Base-by-base conservation (phyloP, 352 stramenopile species). In the Phytophthora pistaciae region DNA sequence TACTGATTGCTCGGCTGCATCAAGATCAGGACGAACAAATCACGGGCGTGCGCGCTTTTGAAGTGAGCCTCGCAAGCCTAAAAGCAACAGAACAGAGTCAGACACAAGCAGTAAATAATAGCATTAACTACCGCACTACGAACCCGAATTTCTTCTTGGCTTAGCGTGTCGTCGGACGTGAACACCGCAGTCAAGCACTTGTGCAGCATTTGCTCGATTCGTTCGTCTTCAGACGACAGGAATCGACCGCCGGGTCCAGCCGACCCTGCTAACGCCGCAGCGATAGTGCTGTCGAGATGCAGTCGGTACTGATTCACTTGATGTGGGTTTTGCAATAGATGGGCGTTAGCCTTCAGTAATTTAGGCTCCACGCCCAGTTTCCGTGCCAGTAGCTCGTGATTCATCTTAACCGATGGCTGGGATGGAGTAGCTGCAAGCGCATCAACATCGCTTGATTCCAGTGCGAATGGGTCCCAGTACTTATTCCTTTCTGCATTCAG, bases 1-100 rank as follows among this genome's bases (percentile, higher is more conserved):
- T 92, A 92, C 56, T 93, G 85, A 33, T 94, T 87, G 40, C 73
- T 91, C 2, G 88, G 88, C 52, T 96, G 88, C 88, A 94, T 94
- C n/a, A 96, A 60, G 31, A 96, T 96, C 36, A 96, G 66, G 27
- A 96, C 88, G 56, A 96, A 93, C 20, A 96, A 58, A 40, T 96
- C 88, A 23, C 88, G 75, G 0, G 88, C 88, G 56, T 94, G 91
- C 48, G 80, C 76, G 31, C 73, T 83, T 57, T 91, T 93, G 70
- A 96, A 94, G 18, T 79, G 67, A 6, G 49, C 50, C 60, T 92
- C 83, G 31, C 88, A 96, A 27, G 74, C 44, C 84, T 93, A 50
- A 18, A n/a, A 20, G 25, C 23, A 56, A 23, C 38, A 50, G 21
- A n/a, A 20, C 72, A 18, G 21, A 27, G 38, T 31, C 62, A 62